These are phyloP conservation scores for Candida anglica DNA, from an alignment of 805 yeast genomes.

Conservation along the genomic window DNA sequence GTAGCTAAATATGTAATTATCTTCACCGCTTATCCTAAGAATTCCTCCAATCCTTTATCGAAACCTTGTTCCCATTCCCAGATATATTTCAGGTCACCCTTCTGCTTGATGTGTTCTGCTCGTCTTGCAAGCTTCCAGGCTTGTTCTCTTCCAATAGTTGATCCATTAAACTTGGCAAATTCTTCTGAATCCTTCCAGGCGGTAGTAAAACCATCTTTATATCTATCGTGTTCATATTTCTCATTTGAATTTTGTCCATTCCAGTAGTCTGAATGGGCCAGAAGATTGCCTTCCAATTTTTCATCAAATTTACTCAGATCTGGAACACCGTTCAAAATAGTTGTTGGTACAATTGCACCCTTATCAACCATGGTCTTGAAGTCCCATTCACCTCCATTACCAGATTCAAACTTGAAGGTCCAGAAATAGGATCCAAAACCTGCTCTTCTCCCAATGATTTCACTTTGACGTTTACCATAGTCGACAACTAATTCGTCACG, in stretches of 20 bases:
- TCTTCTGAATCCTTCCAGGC: slow-evolving; percentile 73
- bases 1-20: not conserved
- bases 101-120: slow-evolving; percentile 51
- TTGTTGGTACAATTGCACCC: slow-evolving; percentile 41
- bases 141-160: slow-evolving; percentile 67
- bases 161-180: slow-evolving; percentile 66
- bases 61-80: slow-evolving; percentile 96
- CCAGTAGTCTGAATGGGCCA: slow-evolving; percentile 69
- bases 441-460: slow-evolving; percentile 49
- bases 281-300: slow-evolving; percentile 29
- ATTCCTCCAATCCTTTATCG: slow-evolving; percentile 54
- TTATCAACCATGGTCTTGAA: slow-evolving; percentile 68
- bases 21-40: slow-evolving; percentile 8
- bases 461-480: slow-evolving; percentile 58
- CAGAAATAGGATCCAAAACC: slow-evolving; percentile 79
- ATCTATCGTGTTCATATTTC: slow-evolving; percentile 77
- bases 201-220: slow-evolving; percentile 67
- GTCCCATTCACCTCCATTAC: slow-evolving; percentile 98
- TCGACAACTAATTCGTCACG: slow-evolving; percentile 54
- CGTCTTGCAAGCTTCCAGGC: slow-evolving; percentile 68
- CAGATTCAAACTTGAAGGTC: slow-evolving; percentile 83
- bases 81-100: slow-evolving; percentile 53
- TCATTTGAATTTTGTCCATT: slow-evolving; percentile 49
- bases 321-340: slow-evolving; percentile 28
- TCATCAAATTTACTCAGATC: slow-evolving; percentile 38